These are phyloP conservation scores for Schoenoplectus triqueter DNA, from an alignment of 202 grass and related monocot species.

Conservation along the genomic window DNA sequence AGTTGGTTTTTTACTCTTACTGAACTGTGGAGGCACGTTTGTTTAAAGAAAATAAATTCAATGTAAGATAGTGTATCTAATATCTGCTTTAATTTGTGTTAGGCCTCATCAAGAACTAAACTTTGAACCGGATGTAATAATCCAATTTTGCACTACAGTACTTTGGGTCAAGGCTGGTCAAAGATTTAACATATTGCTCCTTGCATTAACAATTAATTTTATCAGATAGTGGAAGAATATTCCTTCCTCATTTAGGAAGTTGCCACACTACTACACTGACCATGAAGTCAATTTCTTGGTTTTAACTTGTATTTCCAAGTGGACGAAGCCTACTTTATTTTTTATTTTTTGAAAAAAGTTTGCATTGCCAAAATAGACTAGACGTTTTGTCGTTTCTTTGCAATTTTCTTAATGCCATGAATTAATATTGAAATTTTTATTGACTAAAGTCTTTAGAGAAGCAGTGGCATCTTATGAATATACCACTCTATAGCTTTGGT, in stretches of 20 bases:
- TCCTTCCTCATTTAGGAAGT: conserved; percentile 3
- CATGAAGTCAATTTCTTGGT: not conserved
- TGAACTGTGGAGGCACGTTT: too few relatives aligned
- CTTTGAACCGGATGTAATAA: too few relatives aligned
- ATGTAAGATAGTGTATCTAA: too few relatives aligned
- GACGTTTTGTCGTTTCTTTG: not conserved
- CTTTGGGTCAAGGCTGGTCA: conserved; percentile 29
- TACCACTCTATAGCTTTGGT: conserved; percentile 24
- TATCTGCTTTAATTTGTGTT: too few relatives aligned
- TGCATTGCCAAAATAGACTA: not conserved
- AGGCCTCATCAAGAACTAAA: too few relatives aligned
- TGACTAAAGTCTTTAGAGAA: conserved; percentile 11
- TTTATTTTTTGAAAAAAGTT: not conserved
- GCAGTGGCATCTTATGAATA: conserved; percentile 7
- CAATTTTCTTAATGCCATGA: not conserved
- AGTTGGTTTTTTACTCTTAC: too few relatives aligned
- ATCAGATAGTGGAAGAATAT: not conserved
- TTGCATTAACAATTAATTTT: not conserved
- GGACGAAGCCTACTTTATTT: not conserved
- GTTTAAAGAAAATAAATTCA: too few relatives aligned
- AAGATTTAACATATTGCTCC: conserved; percentile 12
- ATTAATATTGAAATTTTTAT: conserved; percentile 14
- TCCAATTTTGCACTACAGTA: not conserved
- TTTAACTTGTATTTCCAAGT: not conserved
- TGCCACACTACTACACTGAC: too few relatives aligned